Conservation (phyloP, 345 rosid species). For the Hirschfeldia incana region DNA sequence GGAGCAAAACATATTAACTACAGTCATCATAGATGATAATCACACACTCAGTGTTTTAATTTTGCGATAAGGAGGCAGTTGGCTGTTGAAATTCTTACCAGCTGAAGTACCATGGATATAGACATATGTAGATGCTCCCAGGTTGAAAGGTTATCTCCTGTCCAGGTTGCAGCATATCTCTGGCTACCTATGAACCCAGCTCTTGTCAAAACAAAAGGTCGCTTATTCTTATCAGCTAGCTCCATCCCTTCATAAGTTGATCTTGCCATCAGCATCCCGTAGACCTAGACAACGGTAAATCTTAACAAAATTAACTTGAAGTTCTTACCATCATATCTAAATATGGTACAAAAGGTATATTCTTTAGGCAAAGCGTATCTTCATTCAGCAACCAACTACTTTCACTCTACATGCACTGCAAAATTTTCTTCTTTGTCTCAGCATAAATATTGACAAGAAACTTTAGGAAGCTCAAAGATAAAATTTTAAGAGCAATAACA, state of each 20-base stretch:
- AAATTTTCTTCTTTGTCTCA: not conserved
- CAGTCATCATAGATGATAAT: conserved; percentile 2
- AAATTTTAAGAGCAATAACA: not conserved
- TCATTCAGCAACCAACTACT: not conserved
- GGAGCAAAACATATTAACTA: not conserved
- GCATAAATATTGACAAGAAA: conserved; percentile 14
- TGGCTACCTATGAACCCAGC: conserved; percentile 94
- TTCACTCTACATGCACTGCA: conserved; percentile 6
- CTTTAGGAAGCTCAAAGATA: not conserved
- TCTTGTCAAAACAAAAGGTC: conserved; percentile 94
- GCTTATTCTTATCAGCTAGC: conserved; percentile 65
- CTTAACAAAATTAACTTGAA: conserved; percentile 11
- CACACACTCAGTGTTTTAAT: not conserved
- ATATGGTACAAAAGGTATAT: not conserved
- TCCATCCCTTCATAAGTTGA: conserved; percentile 87
- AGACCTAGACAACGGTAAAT: conserved; percentile 51
- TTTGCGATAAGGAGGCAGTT: conserved; percentile 9
- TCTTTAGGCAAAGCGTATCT: not conserved
- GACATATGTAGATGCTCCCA: conserved; percentile 96
- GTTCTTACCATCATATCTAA: not conserved
- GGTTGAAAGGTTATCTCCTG: conserved; percentile 89
- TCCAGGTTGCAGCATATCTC: conserved; percentile 92
- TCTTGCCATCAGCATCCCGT: conserved; percentile 92
- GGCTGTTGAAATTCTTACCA: conserved; percentile 54
- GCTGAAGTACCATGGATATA: conserved; percentile 88